Base-by-base conservation (phyloP, 2,329 filamentous ascomycete species). In the Cryphonectria radicalis region DNA sequence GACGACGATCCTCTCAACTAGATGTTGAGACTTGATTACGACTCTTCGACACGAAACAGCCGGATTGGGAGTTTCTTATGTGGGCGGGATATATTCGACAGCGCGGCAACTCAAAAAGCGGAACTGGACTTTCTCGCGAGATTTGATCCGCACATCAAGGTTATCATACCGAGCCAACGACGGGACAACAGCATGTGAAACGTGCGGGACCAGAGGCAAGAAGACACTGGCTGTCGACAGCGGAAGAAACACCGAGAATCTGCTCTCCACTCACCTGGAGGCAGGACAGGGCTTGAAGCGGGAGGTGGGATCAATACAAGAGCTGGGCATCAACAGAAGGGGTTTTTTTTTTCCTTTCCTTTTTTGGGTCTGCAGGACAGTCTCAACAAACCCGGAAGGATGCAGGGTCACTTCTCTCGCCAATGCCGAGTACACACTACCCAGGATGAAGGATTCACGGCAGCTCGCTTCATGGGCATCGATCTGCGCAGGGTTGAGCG, bases 181-280 rank as follows among this genome's bases (percentile, higher is more conserved):
- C 74, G 74, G 74, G 74, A 76, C 73, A 77, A 43, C 69, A 63
- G 65, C 81, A 83, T 83, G 82, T 75, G 82, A 80, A 74, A 81
- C 84, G 80, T 78, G 66, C 74, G 62, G 40, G 70, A 19, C 70
- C 66, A 43, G 67, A 75, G 73, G 73, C 76, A 78, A 77, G 76
- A 78, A 77, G 76, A 78, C 83, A 84, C 83, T 82, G 82, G 81
- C 69, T 85, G 84, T 83, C 81, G 78, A 82, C 80, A 67, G 67
- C 59, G 62, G 63, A 57, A 67, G 59, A 81, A 78, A 79, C 76
- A 79, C 76, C 75, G 77, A 75, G 75, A 76, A 76, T 67, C 76
- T 73, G 70, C 72, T 71, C 67, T 68, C 72, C 73, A 70, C 67
- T 70, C 63, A 40, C 40, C 59, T 43, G 65, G 70, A 40, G 57